Percentiles rank a stretch among this genome's conserved stretches.
phyloP scores from a whole-genome alignment of 108 stramenopile genomes.

The Mediolabrus comicus region DNA sequence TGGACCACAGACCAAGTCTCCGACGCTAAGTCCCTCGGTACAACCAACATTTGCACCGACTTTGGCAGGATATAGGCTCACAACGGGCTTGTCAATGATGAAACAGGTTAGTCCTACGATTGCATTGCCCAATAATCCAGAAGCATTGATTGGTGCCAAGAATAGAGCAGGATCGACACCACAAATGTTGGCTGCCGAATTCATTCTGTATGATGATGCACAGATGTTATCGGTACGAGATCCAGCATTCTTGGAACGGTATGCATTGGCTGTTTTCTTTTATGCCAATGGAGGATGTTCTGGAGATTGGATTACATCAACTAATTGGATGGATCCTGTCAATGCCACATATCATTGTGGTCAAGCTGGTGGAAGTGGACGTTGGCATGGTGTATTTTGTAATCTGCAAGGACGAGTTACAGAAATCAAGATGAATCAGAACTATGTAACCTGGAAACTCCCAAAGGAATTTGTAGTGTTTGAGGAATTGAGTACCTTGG shows the following conservation, averaged over 20 bases:
- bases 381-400: slow-evolving; percentile 36
- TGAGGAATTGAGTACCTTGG: slow-evolving; percentile 29
- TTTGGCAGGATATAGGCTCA: slow-evolving; percentile 2
- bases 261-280: slow-evolving; percentile 27
- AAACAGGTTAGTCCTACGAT: neutral
- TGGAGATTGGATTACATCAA: slow-evolving; percentile 17
- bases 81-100: slow-evolving; percentile 22
- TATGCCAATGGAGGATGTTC: slow-evolving; percentile 34
- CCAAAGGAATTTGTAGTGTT: slow-evolving; percentile 19
- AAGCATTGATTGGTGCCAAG: slow-evolving; percentile 28
- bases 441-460: slow-evolving; percentile 20
- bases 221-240: slow-evolving; percentile 17
- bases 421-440: slow-evolving; percentile 18
- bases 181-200: slow-evolving; percentile 37
- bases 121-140: slow-evolving; percentile 17
- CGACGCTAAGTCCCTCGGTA: neutral
- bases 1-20: neutral
- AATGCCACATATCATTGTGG: slow-evolving; percentile 29
- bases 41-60: slow-evolving; percentile 4
- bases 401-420: slow-evolving; percentile 23
- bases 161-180: slow-evolving; percentile 13
- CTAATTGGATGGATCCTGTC: slow-evolving; percentile 21
- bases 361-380: neutral
- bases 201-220: slow-evolving; percentile 34
- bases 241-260: slow-evolving; percentile 35